These are phyloP conservation scores for Daldinia bambusicola DNA, from an alignment of 495 filamentous ascomycete species.

Conservation along the genomic window DNA sequence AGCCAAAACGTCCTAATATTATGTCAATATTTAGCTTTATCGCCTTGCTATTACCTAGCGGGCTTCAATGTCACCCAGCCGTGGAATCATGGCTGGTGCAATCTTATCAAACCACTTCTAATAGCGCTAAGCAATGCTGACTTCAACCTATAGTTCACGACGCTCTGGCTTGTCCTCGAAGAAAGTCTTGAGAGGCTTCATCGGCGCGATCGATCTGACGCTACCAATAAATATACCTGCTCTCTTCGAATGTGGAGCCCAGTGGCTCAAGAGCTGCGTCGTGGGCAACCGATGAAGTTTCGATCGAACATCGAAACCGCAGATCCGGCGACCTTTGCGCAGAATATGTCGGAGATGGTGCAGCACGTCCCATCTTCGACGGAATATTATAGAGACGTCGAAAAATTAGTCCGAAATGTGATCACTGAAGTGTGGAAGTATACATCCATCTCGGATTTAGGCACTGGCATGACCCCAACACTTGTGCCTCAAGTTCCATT, in stretches of 20 bases:
- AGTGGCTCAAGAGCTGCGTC: neutral
- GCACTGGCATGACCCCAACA: too few relatives aligned
- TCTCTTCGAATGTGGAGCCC: neutral
- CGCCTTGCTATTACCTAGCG: neutral
- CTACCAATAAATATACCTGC: neutral
- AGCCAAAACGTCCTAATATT: neutral
- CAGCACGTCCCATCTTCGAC: neutral
- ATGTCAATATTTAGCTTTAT: neutral
- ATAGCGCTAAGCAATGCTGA: neutral
- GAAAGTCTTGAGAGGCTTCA: constrained; percentile 12
- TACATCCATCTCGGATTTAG: constrained; percentile 5
- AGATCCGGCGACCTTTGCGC: neutral
- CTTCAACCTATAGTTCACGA: constrained; percentile 20
- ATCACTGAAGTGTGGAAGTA: constrained; percentile 36
- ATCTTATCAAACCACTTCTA: neutral
- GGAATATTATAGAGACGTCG: neutral
- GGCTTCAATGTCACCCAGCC: neutral
- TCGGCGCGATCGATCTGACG: constrained; percentile 18
- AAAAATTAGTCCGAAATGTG: neutral
- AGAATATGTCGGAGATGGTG: neutral
- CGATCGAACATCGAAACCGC: neutral
- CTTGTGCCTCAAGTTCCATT: too few relatives aligned
- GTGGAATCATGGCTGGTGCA: neutral
- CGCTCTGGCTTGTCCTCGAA: constrained; percentile 27
- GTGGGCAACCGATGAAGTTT: neutral